A percentile compares a stretch with the other conserved stretches of the same genome.
These are phyloP conservation scores for Coemansia nantahalensis DNA, from an alignment of 192 early-diverging fungal genomes.

Conservation along the genomic window DNA sequence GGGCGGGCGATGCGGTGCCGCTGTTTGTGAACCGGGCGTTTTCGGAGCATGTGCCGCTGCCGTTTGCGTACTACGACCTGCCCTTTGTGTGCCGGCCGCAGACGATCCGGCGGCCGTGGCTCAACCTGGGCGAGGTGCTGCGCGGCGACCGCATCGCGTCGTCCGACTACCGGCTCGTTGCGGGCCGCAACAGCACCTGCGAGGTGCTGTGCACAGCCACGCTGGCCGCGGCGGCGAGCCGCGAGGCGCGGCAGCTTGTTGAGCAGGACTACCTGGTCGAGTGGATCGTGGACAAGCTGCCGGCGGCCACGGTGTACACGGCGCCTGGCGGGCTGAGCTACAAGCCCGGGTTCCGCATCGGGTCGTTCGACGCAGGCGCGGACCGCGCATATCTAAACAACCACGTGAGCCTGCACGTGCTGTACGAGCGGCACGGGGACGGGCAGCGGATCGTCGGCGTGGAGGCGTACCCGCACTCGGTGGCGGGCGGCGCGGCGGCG, in stretches of 20 bases:
- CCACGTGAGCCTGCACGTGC: constrained; percentile 61
- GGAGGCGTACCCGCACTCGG: constrained; percentile 67
- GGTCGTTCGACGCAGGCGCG: constrained; percentile 39
- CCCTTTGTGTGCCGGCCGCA: constrained; percentile 59
- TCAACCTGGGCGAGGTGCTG: constrained; percentile 65
- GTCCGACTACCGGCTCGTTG: constrained; percentile 55
- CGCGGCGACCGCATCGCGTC: constrained; percentile 68
- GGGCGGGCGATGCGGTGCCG: constrained; percentile 56
- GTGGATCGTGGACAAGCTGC: constrained; percentile 69
- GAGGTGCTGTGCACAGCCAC: constrained; percentile 55
- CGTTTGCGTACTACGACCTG: constrained; percentile 64
- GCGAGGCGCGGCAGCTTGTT: constrained; percentile 53
- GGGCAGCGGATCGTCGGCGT: constrained; percentile 63
- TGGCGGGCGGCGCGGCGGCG: constrained; percentile 17
- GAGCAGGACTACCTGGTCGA: constrained; percentile 62
- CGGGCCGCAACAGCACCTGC: constrained; percentile 53
- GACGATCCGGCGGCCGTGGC: constrained; percentile 31
- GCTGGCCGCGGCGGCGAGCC: constrained; percentile 42
- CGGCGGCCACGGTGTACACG: constrained; percentile 56
- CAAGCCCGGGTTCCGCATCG: constrained; percentile 61
- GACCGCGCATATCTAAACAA: constrained; percentile 62
- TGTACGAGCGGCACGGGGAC: constrained; percentile 53
- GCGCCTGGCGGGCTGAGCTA: constrained; percentile 35
- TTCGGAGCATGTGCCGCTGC: constrained; percentile 63
- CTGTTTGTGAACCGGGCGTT: constrained; percentile 68